A percentile compares a stretch with the other conserved stretches of the same genome.
Conservation (phyloP, 139 green algal genomes). For the Closterium sp. region DNA sequence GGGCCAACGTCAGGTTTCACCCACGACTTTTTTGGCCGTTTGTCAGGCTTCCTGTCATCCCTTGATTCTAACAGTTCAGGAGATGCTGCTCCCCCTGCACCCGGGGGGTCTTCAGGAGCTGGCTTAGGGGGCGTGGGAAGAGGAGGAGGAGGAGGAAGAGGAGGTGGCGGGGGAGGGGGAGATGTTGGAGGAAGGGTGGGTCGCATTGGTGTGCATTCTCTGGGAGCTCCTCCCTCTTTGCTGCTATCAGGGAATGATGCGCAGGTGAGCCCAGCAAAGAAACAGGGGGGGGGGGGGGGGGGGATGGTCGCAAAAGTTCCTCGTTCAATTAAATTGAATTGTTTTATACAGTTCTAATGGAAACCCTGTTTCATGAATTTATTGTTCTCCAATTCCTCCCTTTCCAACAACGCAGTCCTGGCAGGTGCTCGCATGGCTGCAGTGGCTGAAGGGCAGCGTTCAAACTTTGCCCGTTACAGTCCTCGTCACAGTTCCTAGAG, state of each 20-base stretch:
- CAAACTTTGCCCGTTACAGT: background rate
- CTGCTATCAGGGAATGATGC: background rate
- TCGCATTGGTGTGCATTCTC: background rate
- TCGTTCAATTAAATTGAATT: no score
- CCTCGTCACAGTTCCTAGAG: background rate
- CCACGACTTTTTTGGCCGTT: background rate
- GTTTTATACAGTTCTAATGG: no score
- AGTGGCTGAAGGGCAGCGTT: background rate
- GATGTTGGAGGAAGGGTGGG: background rate
- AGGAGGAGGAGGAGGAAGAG: background rate
- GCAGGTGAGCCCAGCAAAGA: background rate
- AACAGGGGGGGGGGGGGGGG: background rate
- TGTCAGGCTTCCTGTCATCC: background rate
- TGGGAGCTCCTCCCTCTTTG: background rate
- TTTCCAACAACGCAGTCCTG: background rate
- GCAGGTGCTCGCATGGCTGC: background rate
- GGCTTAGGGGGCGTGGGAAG: no score
- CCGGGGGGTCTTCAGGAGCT: background rate
- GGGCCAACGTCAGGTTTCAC: background rate
- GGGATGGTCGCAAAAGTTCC: no score
- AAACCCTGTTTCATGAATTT: no score
- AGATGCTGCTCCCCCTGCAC: background rate
- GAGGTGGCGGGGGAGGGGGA: background rate
- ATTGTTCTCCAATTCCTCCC: background rate
- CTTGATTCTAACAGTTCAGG: background rate